A percentile compares a stretch with the other conserved stretches of the same genome.
Conservation (phyloP, 129 eudicot genomes). For the Escallonia herrerae region DNA sequence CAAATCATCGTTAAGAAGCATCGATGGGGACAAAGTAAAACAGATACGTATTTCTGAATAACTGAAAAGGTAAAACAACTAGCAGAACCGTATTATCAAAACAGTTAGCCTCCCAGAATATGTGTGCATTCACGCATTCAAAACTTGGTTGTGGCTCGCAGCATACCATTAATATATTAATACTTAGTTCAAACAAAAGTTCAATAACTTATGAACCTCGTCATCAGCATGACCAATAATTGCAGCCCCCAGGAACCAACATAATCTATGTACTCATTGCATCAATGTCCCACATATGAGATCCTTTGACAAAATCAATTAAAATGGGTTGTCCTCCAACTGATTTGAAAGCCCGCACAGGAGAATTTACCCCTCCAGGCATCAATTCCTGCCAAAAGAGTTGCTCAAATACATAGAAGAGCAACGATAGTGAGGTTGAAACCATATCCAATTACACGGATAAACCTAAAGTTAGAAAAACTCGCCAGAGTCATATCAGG, state of each 20-base stretch:
- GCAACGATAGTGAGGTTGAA: not conserved
- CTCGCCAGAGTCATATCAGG: not conserved
- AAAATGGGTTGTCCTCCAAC: constrained; percentile 96
- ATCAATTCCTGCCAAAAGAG: constrained; percentile 61
- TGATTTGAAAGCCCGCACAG: constrained; percentile 92
- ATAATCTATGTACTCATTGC: too few species aligned
- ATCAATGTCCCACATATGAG: constrained; percentile 93
- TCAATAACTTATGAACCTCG: too few species aligned
- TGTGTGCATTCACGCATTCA: not conserved
- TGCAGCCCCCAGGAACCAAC: too few species aligned
- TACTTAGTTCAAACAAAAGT: too few species aligned
- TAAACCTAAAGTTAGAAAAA: not conserved
- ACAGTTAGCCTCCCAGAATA: not conserved
- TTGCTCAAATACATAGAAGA: not conserved
- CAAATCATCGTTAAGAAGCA: not conserved
- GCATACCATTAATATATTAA: not conserved
- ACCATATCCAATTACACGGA: not conserved
- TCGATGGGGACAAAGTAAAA: too few species aligned
- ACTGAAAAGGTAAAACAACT: not conserved
- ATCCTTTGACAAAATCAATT: constrained; percentile 86
- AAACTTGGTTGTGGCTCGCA: not conserved
- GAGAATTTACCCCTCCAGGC: constrained; percentile 99
- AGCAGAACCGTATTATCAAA: not conserved
- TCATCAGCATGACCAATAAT: too few species aligned
- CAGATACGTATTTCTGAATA: not conserved